These are phyloP conservation scores for Stagonosporopsis cucurbitacearum DNA, from an alignment of 2,329 filamentous ascomycete species.

Conservation along the genomic window DNA sequence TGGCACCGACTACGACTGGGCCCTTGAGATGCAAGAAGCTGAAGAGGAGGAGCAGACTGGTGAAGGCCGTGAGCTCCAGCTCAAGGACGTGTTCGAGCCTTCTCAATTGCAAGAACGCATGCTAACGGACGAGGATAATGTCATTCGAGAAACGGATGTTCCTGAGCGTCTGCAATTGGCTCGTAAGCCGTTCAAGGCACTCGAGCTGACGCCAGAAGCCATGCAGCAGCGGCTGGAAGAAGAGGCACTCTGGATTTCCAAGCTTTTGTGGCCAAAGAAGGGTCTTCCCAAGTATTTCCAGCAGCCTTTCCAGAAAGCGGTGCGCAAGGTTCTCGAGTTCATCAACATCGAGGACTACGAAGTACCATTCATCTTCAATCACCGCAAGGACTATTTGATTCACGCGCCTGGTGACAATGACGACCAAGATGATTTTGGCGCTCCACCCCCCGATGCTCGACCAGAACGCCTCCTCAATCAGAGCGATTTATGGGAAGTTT, in stretches of 20 bases:
- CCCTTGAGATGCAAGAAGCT: slow-evolving; percentile 84
- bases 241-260: slow-evolving; percentile 90
- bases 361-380: slow-evolving; percentile 96
- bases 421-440: slow-evolving; percentile 66
- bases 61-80: slow-evolving; percentile 83
- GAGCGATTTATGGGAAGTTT: slow-evolving; percentile 91
- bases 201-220: slow-evolving; percentile 81
- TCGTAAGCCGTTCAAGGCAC: slow-evolving; percentile 83
- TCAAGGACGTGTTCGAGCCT: slow-evolving; percentile 98
- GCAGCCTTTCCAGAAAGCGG: slow-evolving; percentile 82
- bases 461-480: slow-evolving; percentile 91
- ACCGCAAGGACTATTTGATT: slow-evolving; percentile 96
- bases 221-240: slow-evolving; percentile 69
- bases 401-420: slow-evolving; percentile 73
- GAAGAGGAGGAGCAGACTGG: slow-evolving; percentile 77
- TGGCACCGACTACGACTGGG: slow-evolving; percentile 95
- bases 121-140: slow-evolving; percentile 92
- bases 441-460: slow-evolving; percentile 73
- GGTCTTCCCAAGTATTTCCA: slow-evolving; percentile 73
- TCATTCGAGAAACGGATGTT: slow-evolving; percentile 85
- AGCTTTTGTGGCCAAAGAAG: slow-evolving; percentile 89
- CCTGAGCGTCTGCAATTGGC: slow-evolving; percentile 95
- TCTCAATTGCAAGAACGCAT: slow-evolving; percentile 93
- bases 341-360: slow-evolving; percentile 94
- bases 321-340: slow-evolving; percentile 92